These are phyloP conservation scores for Chrysosphaeria jannelii DNA, from an alignment of 2,329 filamentous ascomycete species.

Conservation along the genomic window DNA sequence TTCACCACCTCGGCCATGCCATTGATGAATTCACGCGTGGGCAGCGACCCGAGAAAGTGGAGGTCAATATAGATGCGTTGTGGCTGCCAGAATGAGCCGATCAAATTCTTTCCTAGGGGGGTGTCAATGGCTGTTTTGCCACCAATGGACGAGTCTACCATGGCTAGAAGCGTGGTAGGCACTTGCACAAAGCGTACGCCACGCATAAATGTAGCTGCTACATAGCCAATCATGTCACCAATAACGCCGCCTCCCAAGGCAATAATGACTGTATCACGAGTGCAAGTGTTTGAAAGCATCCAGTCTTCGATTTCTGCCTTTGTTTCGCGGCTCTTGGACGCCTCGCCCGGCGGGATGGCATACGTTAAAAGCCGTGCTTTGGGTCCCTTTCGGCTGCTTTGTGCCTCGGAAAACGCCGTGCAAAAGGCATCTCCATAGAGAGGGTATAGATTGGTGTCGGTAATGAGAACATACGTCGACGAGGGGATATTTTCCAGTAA, in stretches of 20 bases:
- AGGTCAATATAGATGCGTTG: constrained; percentile 83
- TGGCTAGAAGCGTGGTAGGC: constrained; percentile 74
- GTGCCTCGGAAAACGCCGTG: constrained; percentile 24
- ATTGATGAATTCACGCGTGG: constrained; percentile 81
- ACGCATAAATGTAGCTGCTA: constrained; percentile 95
- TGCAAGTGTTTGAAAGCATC: constrained; percentile 83
- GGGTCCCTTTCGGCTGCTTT: constrained; percentile 8
- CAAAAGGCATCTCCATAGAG: constrained; percentile 58
- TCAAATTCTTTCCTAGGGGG: constrained; percentile 79
- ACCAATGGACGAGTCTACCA: constrained; percentile 96
- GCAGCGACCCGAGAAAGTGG: constrained; percentile 67
- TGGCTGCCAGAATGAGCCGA: constrained; percentile 93
- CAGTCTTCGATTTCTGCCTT: constrained; percentile 95
- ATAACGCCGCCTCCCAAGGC: constrained; percentile 90
- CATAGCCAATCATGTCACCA: constrained; percentile 91
- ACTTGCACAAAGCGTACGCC: constrained; percentile 91
- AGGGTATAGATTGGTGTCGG: constrained; percentile 69
- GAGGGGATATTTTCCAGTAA: constrained; percentile 48
- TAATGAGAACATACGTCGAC: constrained; percentile 86
- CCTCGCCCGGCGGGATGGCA: constrained; percentile 68
- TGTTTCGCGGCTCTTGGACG: constrained; percentile 72
- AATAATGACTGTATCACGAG: constrained; percentile 78
- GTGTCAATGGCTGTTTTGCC: constrained; percentile 97
- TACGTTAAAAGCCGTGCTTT: constrained; percentile 51
- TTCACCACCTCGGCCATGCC: constrained; percentile 97